Base-by-base conservation (phyloP, 2,329 filamentous ascomycete genomes). In the Calonectria hongkongensis region DNA sequence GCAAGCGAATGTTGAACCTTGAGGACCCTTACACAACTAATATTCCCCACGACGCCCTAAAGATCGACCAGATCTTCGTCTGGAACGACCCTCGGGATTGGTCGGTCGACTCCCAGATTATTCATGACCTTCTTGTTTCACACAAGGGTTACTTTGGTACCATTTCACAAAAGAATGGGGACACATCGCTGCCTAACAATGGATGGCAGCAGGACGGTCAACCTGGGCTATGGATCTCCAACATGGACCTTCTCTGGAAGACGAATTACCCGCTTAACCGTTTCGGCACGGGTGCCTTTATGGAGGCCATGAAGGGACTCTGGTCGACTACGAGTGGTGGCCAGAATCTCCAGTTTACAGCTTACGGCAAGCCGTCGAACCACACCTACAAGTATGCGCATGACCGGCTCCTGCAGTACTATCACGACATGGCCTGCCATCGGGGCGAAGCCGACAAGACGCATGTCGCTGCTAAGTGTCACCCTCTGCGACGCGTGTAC, bases 61-160 rank as follows among this genome's bases (percentile, higher is more conserved):
- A 95, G 78, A 93, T 99, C 77, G 95, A 98, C 81, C 95, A 96
- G 33, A 91, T 98, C 33, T 94, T 98, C 80, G 94, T 98, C 8
- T 98, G 96, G 89, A 98, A 98, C 83, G 97, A 98, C 84, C 96
- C 97, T 4, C 91, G 97, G 69, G 97, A 99, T 86, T 99, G 97
- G 97, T 95, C 94, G 0, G 89, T 98, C 12, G 96, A 98, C 83
- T 92, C 92, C 2, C 94, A 98, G 81, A 87, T 98, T 78, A 93
- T 98, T 70, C 81, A 94, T 67, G 97, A 99, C 83, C 86, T 98
- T 13, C 87, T 98, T 8, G 88, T 98, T 48, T 98, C 96, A 0
- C 88, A 91, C 21, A 79, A 89, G n/a, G 97, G 97, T 21, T 91
- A 94, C 70, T 82, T 98, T 4, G 97, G 96, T 30, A 98, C 96